Conservation (phyloP, 2,329 filamentous ascomycete genomes). For the Talaromyces marneffei region DNA sequence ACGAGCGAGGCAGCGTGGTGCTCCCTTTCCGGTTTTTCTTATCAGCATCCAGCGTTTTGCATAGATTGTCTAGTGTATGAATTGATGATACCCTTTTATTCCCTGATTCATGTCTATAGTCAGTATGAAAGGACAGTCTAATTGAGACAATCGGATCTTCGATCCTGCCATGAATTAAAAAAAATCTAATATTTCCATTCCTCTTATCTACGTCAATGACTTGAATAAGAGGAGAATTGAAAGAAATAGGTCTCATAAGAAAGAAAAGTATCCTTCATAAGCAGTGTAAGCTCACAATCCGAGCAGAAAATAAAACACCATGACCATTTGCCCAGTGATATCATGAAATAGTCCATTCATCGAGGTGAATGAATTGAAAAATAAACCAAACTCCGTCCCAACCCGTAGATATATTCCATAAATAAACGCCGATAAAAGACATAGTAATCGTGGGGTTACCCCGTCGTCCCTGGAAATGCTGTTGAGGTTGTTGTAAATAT, state of each 20-base stretch:
- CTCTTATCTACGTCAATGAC: neutral
- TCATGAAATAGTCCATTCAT: conserved; percentile 13
- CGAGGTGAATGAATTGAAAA: conserved; percentile 7
- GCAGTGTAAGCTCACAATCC: neutral
- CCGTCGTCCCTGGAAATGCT: neutral
- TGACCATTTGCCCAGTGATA: conserved; percentile 14
- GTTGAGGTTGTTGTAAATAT: neutral
- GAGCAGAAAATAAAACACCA: neutral
- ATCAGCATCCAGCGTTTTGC: neutral
- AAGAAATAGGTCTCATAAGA: neutral
- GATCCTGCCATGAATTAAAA: neutral
- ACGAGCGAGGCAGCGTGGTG: neutral
- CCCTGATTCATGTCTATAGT: neutral
- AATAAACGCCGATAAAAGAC: conserved; percentile 9
- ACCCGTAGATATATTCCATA: neutral
- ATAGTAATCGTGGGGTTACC: neutral
- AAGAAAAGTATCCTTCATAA: neutral
- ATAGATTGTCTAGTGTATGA: neutral
- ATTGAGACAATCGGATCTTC: neutral
- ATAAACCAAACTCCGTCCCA: conserved; percentile 4
- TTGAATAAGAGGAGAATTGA: neutral
- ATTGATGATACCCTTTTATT: neutral
- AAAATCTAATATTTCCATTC: neutral
- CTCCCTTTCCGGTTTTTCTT: neutral
- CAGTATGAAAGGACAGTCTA: neutral